Base-by-base conservation (phyloP, 495 filamentous ascomycete species). In the Alectoria sarmentosa region DNA sequence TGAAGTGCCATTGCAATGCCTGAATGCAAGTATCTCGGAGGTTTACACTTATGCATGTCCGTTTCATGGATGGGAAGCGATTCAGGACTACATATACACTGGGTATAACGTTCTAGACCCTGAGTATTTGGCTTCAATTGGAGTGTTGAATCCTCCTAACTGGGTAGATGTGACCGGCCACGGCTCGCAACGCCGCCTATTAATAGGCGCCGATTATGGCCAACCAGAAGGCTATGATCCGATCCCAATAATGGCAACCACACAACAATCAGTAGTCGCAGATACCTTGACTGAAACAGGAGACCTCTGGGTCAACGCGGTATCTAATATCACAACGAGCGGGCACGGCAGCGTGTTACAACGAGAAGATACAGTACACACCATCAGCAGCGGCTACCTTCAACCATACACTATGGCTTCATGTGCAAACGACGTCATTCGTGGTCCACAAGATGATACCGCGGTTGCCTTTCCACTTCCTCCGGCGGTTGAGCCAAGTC, bases 221-320 rank as follows among this genome's bases (percentile, higher is more conserved):
- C 4, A 21, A 28, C 48, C 13, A 39, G 23, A 28, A 2, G 14
- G 42, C 17, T 32, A 28, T 13, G 48, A 57, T n/a, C 37, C 41
- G n/a, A 0, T 30, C 19, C 38, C 21, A 0, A 0, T 15, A 2
- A 0, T 23, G 4, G 62, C 41, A 13, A 39, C 62, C 5, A 60
- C 21, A 41, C 66, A 65, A 13, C 62, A 67, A 52, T 11, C 67
- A 6, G 67, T 49, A 11, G 46, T 69, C 28, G 64, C 64, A 30
- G 67, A 69, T 44, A 60, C 56, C 0, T 39, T 69, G 15, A 42
- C 41, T 17, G 44, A 28, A 26, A 56, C 67, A 28, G 65, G 26
- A 23, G 1, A 30, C 2, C 57, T 67, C 6, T 67, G 66, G 66
- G 19, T 2, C 17, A 2, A 17, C 8, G 38, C 38, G 37, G 10